Evolutionary conservation across 129 eudicot genomes (phyloP), one percentile per base, ranked within the genome.

Genomic region (Kitagawia praeruptora): DNA sequence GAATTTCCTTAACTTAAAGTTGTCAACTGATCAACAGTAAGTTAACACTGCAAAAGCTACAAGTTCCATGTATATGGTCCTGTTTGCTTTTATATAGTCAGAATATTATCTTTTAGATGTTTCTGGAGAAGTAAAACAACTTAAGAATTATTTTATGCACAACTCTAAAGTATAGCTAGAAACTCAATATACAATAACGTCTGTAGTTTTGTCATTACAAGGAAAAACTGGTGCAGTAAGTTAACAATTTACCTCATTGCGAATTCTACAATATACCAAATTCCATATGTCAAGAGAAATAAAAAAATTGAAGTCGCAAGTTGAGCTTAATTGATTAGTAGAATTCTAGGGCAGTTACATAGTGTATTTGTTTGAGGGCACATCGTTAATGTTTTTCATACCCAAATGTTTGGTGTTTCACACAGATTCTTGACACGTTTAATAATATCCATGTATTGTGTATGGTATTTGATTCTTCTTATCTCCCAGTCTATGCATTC

Each of bases 401-500:
- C 19, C 40, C 37, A 25, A 23, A 19, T 42, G 23, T 41, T n/a
- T 41, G 19, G 51, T 42, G 51, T 73, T 12, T 42, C 8, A 47
- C 28, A 23, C 8, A 44, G 18, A 27, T 44, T 7, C 10, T 73
- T 19, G 2, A 40, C 47, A 40, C 31, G 5, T 39, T 8, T 39
- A 18, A 40, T 21, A 19, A 38, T 71, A 23, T 67, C 27, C 27
- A 9, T 8, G n/a, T 40, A 18, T 21, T 21, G 23, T 71, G 16
- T 9, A 23, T 38, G 44, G 7, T 71, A 71, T 40, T 40, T 38
- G 14, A 40, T 61, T n/a, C 41, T 47, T 61, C 9, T 39, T 54
- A 4, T 25, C 58, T 80, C 66, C 70, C 70, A 75, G 39, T 79
- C 46, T 80, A 67, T 79, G 64, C 48, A 63, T 64, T 37, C 77